phyloP scores from a whole-genome alignment of 2,329 filamentous ascomycete genomes.

The Pseudopithomyces chartarum region DNA sequence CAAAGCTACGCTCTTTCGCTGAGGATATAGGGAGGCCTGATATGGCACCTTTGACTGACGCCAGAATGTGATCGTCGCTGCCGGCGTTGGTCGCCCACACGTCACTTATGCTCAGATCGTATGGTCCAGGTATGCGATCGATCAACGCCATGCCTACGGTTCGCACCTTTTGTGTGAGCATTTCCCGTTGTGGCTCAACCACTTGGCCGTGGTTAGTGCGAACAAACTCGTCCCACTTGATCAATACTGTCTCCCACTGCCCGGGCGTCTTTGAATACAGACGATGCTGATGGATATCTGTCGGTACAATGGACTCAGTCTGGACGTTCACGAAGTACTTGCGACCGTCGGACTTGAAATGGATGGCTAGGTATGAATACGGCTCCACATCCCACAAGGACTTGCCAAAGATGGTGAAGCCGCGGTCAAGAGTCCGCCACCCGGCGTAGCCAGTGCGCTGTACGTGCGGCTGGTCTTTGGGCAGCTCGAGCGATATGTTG shows the following conservation, averaged over 20 bases:
- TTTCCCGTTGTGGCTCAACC: constrained; percentile 89
- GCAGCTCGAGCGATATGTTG: constrained; percentile 83
- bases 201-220: constrained; percentile 91
- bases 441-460: constrained; percentile 86
- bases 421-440: constrained; percentile 81
- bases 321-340: constrained; percentile 96
- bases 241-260: constrained; percentile 92
- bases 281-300: constrained; percentile 95
- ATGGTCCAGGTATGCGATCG: constrained; percentile 85
- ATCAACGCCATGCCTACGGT: constrained; percentile 88
- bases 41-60: constrained; percentile 29
- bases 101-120: constrained; percentile 81
- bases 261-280: constrained; percentile 78
- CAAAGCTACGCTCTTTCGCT: constrained; percentile 21
- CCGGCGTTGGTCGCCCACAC: constrained; percentile 87
- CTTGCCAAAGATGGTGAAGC: constrained; percentile 81
- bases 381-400: constrained; percentile 88
- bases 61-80: constrained; percentile 41
- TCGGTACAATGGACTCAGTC: constrained; percentile 89
- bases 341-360: constrained; percentile 87
- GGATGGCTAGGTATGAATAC: constrained; percentile 84
- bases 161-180: constrained; percentile 82
- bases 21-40: constrained; percentile 30
- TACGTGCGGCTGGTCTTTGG: constrained; percentile 72
- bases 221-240: constrained; percentile 92